Evolutionary conservation across 805 yeast genomes (phyloP).

Genomic region (Candida pini): DNA sequence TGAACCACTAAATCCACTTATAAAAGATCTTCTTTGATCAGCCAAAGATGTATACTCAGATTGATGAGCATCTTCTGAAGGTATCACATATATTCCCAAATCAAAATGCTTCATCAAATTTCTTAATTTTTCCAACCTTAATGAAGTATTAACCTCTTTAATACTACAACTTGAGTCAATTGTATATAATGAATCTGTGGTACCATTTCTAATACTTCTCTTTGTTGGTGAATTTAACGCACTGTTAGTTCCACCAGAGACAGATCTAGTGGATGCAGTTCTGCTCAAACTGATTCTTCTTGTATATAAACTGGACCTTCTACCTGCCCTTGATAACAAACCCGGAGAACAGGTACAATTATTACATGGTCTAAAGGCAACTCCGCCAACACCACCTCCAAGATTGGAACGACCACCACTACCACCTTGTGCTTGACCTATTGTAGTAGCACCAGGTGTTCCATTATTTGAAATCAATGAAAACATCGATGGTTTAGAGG

Average conservation of each 20-base stretch:
- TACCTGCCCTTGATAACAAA: slow-evolving; percentile 57
- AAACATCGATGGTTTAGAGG: slow-evolving; percentile 37
- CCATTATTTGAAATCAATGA: slow-evolving; percentile 31
- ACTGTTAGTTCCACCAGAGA: slow-evolving; percentile 27
- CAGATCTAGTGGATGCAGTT: slow-evolving; percentile 10
- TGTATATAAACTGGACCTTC: slow-evolving; percentile 46
- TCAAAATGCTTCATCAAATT: slow-evolving; percentile 50
- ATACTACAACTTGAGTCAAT: slow-evolving; percentile 10
- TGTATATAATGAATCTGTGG: slow-evolving; percentile 10
- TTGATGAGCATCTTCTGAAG: slow-evolving; percentile 61
- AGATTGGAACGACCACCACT: too few species aligned
- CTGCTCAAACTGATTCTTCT: slow-evolving; percentile 26
- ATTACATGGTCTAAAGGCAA: slow-evolving; percentile 45
- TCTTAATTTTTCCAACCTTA: slow-evolving; percentile 58
- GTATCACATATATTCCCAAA: slow-evolving; percentile 62
- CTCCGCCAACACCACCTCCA: slow-evolving; percentile 3
- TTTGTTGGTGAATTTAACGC: slow-evolving; percentile 30
- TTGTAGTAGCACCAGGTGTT: slow-evolving; percentile 27
- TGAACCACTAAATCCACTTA: slow-evolving; percentile 55
- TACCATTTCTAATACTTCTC: slow-evolving; percentile 19
- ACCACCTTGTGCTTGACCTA: slow-evolving; percentile 20
- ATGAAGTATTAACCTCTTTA: slow-evolving; percentile 49
- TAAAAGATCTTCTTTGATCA: slow-evolving; percentile 52
- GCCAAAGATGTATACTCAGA: slow-evolving; percentile 50
- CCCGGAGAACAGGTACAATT: slow-evolving; percentile 88